Percentiles rank a stretch among this genome's conserved stretches.
Conservation (phyloP, 306 rosid genomes). For the Medicago lupulina region DNA sequence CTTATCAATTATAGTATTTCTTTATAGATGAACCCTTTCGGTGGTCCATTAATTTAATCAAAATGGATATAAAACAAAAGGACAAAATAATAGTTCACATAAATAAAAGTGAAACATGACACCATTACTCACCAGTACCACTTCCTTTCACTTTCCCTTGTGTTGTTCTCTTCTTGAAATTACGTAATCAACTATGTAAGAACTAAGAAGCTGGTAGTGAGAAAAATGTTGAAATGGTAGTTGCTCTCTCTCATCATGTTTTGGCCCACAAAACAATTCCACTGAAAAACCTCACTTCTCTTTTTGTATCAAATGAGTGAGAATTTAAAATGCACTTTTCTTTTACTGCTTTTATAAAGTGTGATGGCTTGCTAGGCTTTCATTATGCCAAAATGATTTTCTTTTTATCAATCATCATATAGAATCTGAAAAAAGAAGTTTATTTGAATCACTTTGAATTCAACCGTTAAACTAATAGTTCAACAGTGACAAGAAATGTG, state of each 20-base stretch:
- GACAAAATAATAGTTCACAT: conserved; percentile 47
- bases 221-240: background rate
- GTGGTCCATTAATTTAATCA: conserved; percentile 42
- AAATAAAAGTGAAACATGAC: conserved; percentile 46
- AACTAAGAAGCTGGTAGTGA: too few species aligned
- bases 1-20: background rate
- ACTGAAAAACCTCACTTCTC: background rate
- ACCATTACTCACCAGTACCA: conserved; percentile 23
- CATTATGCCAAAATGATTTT: conserved; percentile 48
- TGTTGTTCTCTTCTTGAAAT: conserved; percentile 23
- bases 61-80: conserved; percentile 40
- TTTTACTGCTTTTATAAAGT: conserved; percentile 39
- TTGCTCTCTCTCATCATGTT: background rate
- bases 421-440: conserved; percentile 12
- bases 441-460: conserved; percentile 25
- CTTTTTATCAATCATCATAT: conserved; percentile 5
- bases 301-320: background rate
- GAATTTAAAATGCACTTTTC: conserved; percentile 26
- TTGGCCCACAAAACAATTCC: conserved; percentile 44
- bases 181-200: background rate
- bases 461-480: conserved; percentile 3
- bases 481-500: conserved; percentile 11
- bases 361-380: conserved; percentile 19
- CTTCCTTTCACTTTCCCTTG: background rate
- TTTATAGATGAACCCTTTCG: conserved; percentile 43